phyloP scores from a whole-genome alignment of 345 rosid genomes.

The Hibiscus trionum region DNA sequence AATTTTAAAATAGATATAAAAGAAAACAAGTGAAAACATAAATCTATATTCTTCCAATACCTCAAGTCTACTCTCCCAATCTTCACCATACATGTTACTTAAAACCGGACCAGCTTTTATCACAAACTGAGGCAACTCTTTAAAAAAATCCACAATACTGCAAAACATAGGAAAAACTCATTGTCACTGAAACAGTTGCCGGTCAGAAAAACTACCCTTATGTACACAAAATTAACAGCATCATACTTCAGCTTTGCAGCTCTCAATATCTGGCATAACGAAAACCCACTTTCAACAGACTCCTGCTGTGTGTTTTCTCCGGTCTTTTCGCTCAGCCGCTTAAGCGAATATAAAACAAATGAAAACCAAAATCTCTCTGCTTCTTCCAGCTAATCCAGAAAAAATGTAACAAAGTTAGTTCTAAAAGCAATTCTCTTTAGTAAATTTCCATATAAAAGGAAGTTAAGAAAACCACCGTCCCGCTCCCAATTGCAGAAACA shows the following conservation, averaged over 20 bases:
- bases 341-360: slow-evolving; percentile 57
- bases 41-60: slow-evolving; percentile 26
- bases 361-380: slow-evolving; percentile 85
- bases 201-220: not conserved
- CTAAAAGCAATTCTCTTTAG: not conserved
- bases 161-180: slow-evolving; percentile 11
- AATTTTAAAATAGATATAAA: not conserved
- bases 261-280: slow-evolving; percentile 66
- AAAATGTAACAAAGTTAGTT: not conserved
- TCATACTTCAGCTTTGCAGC: slow-evolving; percentile 67
- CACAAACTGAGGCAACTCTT: slow-evolving; percentile 82
- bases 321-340: slow-evolving; percentile 45
- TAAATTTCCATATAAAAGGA: not conserved
- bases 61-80: slow-evolving; percentile 90
- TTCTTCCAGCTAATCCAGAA: slow-evolving; percentile 58
- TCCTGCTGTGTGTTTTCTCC: slow-evolving; percentile 23
- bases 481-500: slow-evolving; percentile 48
- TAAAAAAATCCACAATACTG: slow-evolving; percentile 82
- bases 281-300: slow-evolving; percentile 38
- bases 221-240: slow-evolving; percentile 2
- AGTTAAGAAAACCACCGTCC: slow-evolving; percentile 33
- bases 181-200: not conserved
- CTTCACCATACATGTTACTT: slow-evolving; percentile 54
- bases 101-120: slow-evolving; percentile 73
- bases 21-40: not conserved